A percentile compares a stretch with the other conserved stretches of the same genome.
phyloP scores from a whole-genome alignment of 192 early-diverging fungal genomes.

The Backusella psychrophila region DNA sequence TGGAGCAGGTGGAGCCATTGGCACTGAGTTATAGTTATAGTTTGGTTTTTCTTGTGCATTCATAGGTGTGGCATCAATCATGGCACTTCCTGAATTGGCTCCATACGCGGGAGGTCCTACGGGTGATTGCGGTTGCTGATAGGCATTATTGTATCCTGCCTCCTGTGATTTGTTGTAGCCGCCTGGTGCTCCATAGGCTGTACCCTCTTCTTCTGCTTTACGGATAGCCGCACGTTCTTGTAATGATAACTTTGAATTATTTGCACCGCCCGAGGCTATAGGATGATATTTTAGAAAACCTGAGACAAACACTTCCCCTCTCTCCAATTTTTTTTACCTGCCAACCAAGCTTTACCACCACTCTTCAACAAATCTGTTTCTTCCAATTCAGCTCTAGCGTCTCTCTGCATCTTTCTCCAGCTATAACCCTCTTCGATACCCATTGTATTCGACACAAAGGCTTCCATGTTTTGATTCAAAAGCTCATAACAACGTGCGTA shows the following conservation, averaged over 20 bases:
- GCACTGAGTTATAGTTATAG: background rate
- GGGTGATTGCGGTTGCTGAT: background rate
- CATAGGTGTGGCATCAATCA: background rate
- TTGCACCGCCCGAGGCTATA: constrained; percentile 20
- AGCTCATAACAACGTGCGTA: constrained; percentile 56
- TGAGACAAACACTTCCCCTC: background rate
- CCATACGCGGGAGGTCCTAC: constrained; percentile 15
- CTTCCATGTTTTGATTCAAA: constrained; percentile 24
- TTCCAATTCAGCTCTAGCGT: constrained; percentile 29
- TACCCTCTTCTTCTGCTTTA: constrained; percentile 20
- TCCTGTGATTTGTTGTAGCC: background rate
- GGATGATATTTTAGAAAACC: background rate
- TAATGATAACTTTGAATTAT: constrained; percentile 26
- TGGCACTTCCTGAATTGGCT: background rate
- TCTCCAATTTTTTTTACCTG: constrained; percentile 12
- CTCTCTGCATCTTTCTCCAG: constrained; percentile 14
- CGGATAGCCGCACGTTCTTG: constrained; percentile 27
- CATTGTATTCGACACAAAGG: constrained; percentile 27
- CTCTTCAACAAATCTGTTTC: constrained; percentile 28
- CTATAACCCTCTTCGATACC: constrained; percentile 28
- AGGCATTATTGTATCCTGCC: background rate
- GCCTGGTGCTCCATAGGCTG: background rate
- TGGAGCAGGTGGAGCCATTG: background rate
- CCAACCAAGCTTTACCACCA: constrained; percentile 36
- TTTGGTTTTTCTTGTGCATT: background rate